phyloP scores from a whole-genome alignment of 106 monocot species.

The Acorus gramineus region DNA sequence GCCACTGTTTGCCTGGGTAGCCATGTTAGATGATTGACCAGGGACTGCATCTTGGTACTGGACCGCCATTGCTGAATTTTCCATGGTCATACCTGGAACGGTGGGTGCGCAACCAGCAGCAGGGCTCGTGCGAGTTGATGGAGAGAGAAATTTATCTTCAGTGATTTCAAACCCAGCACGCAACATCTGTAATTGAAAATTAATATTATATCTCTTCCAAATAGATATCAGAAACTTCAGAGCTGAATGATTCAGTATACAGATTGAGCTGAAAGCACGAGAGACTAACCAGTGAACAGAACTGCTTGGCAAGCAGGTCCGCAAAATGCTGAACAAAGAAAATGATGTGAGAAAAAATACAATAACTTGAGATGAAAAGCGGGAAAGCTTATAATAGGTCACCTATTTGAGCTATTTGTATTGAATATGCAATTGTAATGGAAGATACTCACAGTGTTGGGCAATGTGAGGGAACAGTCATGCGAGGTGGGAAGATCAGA shows the following conservation, averaged over 20 bases:
- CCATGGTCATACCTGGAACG: constrained; percentile 21
- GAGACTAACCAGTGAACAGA: constrained; percentile 42
- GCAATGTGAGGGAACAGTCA: constrained; percentile 37
- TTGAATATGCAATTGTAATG: neutral
- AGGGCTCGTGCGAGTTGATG: constrained; percentile 11
- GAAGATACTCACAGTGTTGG: constrained; percentile 49
- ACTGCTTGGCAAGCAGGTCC: constrained; percentile 76
- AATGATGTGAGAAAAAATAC: constrained; percentile 1
- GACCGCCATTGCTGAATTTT: constrained; percentile 30
- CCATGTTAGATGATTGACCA: constrained; percentile 16
- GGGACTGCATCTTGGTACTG: constrained; percentile 33
- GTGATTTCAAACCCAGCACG: constrained; percentile 50
- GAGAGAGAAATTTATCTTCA: constrained; percentile 51
- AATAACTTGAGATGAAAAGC: neutral
- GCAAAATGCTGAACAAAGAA: constrained; percentile 50
- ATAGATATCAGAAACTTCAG: constrained; percentile 20
- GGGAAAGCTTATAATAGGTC: neutral
- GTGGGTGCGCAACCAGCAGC: constrained; percentile 20
- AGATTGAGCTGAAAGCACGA: neutral
- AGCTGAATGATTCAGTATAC: constrained; percentile 1
- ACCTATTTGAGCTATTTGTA: no score
- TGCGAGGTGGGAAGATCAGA: constrained; percentile 25
- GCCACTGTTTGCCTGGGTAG: constrained; percentile 9
- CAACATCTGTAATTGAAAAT: no score
- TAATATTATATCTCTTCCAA: constrained; percentile 18